These are phyloP conservation scores for Russula sp. DNA, from an alignment of 768 basidiomycete species.

Conservation along the genomic window DNA sequence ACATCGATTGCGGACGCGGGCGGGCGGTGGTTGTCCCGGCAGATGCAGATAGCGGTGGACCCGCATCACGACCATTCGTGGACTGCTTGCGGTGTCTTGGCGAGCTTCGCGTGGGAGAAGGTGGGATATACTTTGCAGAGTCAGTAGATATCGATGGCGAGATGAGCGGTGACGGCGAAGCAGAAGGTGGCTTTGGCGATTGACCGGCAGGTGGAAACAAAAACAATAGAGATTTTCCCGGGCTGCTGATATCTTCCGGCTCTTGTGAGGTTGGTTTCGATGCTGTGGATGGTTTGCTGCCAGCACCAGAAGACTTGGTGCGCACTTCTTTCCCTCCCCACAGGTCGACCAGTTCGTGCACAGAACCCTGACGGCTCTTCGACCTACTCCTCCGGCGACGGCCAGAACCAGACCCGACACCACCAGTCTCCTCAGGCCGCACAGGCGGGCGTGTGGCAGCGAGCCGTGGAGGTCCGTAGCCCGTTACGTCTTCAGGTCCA, in stretches of 20 bases:
- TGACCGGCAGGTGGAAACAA: constrained; percentile 2
- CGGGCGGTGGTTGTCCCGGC: background rate
- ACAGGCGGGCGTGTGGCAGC: background rate
- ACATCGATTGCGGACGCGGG: constrained; percentile 74
- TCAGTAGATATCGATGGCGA: constrained; percentile 12
- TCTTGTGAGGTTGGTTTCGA: constrained; percentile 4
- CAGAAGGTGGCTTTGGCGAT: constrained; percentile 11
- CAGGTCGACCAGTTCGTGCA: constrained; percentile 74
- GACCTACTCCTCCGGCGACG: constrained; percentile 29
- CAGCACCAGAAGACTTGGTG: background rate
- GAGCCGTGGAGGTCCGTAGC: background rate
- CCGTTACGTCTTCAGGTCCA: constrained; percentile 40
- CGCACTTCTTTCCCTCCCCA: constrained; percentile 50
- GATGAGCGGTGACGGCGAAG: constrained; percentile 12
- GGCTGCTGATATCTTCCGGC: background rate
- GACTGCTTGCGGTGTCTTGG: constrained; percentile 18
- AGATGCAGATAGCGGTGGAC: constrained; percentile 1
- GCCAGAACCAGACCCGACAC: constrained; percentile 24
- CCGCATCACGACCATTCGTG: constrained; percentile 10
- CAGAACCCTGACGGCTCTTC: constrained; percentile 68
- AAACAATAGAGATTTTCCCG: constrained; percentile 5
- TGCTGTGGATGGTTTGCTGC: background rate
- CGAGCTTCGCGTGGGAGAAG: background rate
- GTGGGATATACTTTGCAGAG: background rate
- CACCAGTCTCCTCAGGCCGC: constrained; percentile 16